Base-by-base conservation (phyloP, 352 stramenopile genomes). In the Globisporangium viniferum region DNA sequence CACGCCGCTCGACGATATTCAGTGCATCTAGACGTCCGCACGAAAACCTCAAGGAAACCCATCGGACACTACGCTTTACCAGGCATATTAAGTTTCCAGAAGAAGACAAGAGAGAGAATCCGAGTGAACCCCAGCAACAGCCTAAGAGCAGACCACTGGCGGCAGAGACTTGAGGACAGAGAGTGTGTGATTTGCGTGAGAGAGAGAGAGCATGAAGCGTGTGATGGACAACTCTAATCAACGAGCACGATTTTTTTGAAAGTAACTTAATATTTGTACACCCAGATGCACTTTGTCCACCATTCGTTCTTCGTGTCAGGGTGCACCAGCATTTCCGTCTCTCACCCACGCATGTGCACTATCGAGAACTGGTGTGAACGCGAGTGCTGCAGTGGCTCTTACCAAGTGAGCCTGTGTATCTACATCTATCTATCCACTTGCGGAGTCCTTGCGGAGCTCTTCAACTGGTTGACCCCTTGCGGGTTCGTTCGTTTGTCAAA, bases 1-100 rank as follows among this genome's bases (percentile, higher is more conserved):
- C 66, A 84, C 77, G 2, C 77, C 77, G 0, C 57, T 79, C 55
- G 71, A 75, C 39, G 70, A 71, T 69, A 84, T 84, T 68, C 73
- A 72, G 41, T 69, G 64, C 56, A 69, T 69, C 31, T 69, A 69
- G 31, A 48, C 44, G 2, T 2, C 31, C 31, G 5, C 31, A 33
- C 31, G 31, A 6, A 33, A 33, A 20, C 3, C 8, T 41, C 36
- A 46, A 46, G 39, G 39, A 46, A 5, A 46, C 1, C 12, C 14
- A 20, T 46, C 3, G 39, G 24, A 57, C 22, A 57, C 51, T 35
- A 12, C 51, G 51, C 39, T 5, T 46, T 46, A 24, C 20, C 39
- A 46, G 10, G 39, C 39, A 46, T 46, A 46, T 46, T 6, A 46
- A 46, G 39, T 20, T 46, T 12, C 39, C 39, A 46, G 39, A 46